Conservation (phyloP, 2,329 filamentous ascomycete genomes). For the Colletotrichum incanum region DNA sequence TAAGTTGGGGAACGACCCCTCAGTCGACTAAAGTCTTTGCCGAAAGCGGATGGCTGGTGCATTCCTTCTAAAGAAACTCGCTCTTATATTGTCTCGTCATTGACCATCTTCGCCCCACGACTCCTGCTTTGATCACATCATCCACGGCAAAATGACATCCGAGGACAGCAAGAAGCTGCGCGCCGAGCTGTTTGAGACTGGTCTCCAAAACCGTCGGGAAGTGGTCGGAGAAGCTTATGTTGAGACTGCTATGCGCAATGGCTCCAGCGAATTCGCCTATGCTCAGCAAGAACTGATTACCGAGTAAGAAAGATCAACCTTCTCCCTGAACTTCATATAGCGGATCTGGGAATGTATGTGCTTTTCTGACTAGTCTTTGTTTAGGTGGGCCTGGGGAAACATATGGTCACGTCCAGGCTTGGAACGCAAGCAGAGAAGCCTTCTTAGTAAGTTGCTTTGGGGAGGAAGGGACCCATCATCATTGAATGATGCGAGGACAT, state of each 20-base stretch:
- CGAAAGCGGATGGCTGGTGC: background rate
- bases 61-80: background rate
- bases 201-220: conserved; percentile 70
- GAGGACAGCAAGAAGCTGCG: conserved; percentile 32
- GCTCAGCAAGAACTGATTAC: conserved; percentile 75
- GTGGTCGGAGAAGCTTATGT: conserved; percentile 75
- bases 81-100: too few relatives aligned
- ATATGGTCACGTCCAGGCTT: conserved; percentile 76
- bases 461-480: background rate
- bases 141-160: conserved; percentile 14
- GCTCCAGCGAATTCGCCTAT: conserved; percentile 69
- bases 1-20: background rate
- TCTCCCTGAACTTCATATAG: background rate
- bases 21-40: background rate
- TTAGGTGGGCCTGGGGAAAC: conserved; percentile 68
- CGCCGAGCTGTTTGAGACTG: conserved; percentile 69
- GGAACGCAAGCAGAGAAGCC: conserved; percentile 70
- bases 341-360: too few relatives aligned
- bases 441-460: conserved; percentile 58
- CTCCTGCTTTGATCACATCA: background rate
- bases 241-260: conserved; percentile 67
- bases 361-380: background rate
- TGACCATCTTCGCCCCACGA: background rate
- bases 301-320: conserved; percentile 55
- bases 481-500: too few relatives aligned